Conservation (phyloP, 202 grass and related monocot species). For the Musa balbisiana region DNA sequence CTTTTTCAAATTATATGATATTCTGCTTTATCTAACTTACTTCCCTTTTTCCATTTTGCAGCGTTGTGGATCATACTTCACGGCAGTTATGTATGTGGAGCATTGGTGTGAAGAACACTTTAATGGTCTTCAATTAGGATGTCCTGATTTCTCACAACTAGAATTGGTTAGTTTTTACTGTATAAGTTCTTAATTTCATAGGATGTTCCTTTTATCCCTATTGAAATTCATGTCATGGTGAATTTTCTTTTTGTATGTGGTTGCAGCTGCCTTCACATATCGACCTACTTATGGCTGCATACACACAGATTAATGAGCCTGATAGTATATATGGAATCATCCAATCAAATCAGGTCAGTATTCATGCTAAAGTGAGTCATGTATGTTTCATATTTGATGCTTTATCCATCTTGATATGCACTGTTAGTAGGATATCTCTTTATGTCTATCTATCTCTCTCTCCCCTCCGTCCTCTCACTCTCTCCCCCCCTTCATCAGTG, state of each 20-base stretch:
- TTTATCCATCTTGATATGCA: too few species aligned
- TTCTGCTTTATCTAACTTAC: neutral
- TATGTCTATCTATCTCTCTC: too few species aligned
- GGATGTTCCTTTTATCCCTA: conserved; percentile 1
- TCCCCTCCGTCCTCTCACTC: too few species aligned
- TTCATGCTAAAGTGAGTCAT: neutral
- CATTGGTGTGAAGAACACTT: conserved; percentile 97
- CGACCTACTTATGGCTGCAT: conserved; percentile 60
- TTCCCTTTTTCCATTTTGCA: conserved; percentile 29
- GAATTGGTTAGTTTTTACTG: conserved; percentile 46
- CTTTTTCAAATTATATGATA: neutral
- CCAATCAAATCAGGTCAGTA: conserved; percentile 69
- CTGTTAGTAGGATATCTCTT: too few species aligned
- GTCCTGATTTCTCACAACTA: conserved; percentile 75
- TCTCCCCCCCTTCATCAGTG: too few species aligned
- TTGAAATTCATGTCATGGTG: conserved; percentile 2
- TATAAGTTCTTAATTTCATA: neutral
- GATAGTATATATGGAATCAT: conserved; percentile 93
- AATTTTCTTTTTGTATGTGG: conserved; percentile 18
- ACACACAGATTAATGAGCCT: conserved; percentile 77
- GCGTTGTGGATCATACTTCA: conserved; percentile 76
- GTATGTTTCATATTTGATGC: too few species aligned
- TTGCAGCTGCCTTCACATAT: conserved; percentile 77
- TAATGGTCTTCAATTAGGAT: conserved; percentile 59
- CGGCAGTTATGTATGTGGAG: conserved; percentile 71